Base-by-base conservation (phyloP, 2,329 filamentous ascomycete genomes). In the Blastomyces silverae region DNA sequence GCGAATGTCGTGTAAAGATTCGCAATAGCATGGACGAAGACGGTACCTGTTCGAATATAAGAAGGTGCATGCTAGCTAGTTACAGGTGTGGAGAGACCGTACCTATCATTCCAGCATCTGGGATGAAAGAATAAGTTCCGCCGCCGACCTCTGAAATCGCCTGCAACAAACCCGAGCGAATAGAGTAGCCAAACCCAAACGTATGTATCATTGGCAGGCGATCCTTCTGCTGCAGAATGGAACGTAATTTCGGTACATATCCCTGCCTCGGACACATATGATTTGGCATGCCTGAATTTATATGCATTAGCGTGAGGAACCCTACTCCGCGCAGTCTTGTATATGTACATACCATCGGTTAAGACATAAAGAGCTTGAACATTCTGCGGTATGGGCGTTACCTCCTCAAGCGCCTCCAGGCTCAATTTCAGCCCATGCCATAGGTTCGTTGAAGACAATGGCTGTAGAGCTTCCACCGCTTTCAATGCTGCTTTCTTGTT, bases 61-160 rank as follows among this genome's bases (percentile, higher is more conserved):
- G 61, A 17, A 22, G 20, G 28, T 44, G 25, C 31, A n/a, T 22
- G 11, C 7, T 3, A 58, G n/a, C 34, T 52, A 58, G n/a, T 31
- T 52, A 48, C 20, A 25, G 44, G 25, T n/a, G 11, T n/a, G 25
- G 7, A 25, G 31, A 28, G 37, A 52, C 52, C 61, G 39, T 66
- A 67, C 71, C 66, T 66, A 87, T 83, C 84, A 87, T 86, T 65
- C 84, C 83, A 0, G 83, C 80, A 63, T 87, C 85, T 0, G 84
- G 82, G 22, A 87, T 87, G 67, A 87, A 87, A 10, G 83, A 77
- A 65, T 85, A 88, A 70, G 81, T 84, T 1, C 85, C 85, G 2
- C 80, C 76, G 0, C 83, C 81, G 59, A 83, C 74, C 69, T 87
- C 84, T 1, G 85, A 81, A 58, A 88, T 84, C 1, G 84, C 84